These are phyloP conservation scores for Cardiospermum halicacabum DNA, from an alignment of 345 rosid species.

Conservation along the genomic window DNA sequence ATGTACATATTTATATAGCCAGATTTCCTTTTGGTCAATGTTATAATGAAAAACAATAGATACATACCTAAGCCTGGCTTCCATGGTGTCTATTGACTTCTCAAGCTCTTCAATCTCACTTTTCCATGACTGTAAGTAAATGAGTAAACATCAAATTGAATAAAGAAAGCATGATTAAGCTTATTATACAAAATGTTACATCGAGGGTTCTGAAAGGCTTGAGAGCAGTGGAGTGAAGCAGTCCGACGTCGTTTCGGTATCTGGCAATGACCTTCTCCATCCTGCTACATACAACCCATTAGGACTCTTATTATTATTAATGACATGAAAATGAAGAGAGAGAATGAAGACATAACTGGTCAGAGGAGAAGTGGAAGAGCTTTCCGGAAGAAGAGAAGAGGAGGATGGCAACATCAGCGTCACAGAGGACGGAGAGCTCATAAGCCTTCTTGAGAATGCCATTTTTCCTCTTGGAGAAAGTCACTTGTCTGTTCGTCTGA, in stretches of 20 bases:
- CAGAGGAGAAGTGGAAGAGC: constrained; percentile 46
- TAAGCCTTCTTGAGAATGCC: constrained; percentile 63
- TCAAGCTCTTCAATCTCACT: constrained; percentile 32
- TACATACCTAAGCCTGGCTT: constrained; percentile 42
- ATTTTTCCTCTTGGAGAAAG: constrained; percentile 60
- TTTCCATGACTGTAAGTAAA: constrained; percentile 41
- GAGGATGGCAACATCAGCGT: constrained; percentile 53
- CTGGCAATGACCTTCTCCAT: constrained; percentile 39
- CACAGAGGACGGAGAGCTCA: constrained; percentile 64
- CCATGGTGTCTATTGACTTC: constrained; percentile 31
- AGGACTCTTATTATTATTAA: no score
- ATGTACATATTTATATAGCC: no score
- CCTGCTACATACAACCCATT: constrained; percentile 32
- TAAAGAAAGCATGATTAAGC: not conserved
- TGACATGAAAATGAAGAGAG: not conserved
- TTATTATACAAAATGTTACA: no score
- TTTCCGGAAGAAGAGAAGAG: constrained; percentile 55
- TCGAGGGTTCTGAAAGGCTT: constrained; percentile 25
- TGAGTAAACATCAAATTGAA: no score
- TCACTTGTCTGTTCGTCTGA: constrained; percentile 52
- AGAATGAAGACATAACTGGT: constrained; percentile 39
- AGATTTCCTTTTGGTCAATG: no score
- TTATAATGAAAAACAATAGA: no score
- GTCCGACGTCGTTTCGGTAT: constrained; percentile 39
- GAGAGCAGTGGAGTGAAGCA: constrained; percentile 22